Conservation (phyloP, 257 asterid genomes). For the Datura wrightii region DNA sequence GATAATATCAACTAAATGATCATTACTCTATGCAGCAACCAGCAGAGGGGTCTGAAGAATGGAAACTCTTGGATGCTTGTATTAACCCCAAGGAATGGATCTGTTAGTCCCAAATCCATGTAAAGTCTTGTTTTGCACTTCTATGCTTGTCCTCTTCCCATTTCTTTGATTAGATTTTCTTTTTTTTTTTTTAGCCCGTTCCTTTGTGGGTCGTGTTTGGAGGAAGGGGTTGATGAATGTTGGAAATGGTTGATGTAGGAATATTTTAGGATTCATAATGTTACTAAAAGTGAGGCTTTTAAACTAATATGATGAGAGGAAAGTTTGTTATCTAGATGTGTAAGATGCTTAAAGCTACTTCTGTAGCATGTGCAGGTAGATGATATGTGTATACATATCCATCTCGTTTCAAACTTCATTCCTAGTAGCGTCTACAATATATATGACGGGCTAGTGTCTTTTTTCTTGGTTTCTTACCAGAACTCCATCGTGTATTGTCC, state of each 20-base stretch:
- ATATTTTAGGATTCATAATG: neutral
- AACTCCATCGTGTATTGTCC: neutral
- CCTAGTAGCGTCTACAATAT: neutral
- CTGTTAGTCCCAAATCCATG: slow-evolving; percentile 36
- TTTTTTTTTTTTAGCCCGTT: neutral
- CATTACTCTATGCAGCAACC: slow-evolving; percentile 70
- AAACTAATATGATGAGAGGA: slow-evolving; percentile 11
- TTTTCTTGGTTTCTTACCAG: neutral
- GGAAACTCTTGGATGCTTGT: slow-evolving; percentile 97
- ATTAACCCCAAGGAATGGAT: slow-evolving; percentile 97
- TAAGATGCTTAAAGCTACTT: neutral
- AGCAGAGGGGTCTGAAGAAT: slow-evolving; percentile 92
- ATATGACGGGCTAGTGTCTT: too few relatives aligned
- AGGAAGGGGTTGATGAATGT: neutral
- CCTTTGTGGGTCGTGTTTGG: neutral
- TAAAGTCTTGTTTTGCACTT: neutral
- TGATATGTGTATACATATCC: neutral
- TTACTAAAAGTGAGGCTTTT: slow-evolving; percentile 20
- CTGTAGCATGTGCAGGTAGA: neutral
- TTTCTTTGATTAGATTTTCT: neutral
- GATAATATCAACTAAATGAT: neutral
- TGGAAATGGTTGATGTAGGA: neutral
- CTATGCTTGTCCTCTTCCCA: neutral
- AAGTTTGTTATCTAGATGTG: neutral
- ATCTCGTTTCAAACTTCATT: neutral